Percentiles rank a stretch among this genome's conserved stretches.
phyloP scores from a whole-genome alignment of 2,329 filamentous ascomycete species.

The Chaetomiaceae sp. region DNA sequence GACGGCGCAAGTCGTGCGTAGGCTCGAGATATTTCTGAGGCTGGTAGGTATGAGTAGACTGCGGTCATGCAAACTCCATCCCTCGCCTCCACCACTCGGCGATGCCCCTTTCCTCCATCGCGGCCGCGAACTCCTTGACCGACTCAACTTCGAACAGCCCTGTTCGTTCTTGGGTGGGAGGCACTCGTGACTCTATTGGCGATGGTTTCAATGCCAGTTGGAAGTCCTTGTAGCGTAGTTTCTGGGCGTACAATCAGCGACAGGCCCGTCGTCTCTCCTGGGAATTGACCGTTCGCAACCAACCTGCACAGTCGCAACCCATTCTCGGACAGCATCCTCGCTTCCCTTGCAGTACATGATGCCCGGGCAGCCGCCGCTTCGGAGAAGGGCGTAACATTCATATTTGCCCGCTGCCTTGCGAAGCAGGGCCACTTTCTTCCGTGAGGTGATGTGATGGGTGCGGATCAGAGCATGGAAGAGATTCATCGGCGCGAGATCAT shows the following conservation, averaged over 20 bases:
- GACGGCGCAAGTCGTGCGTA: no score
- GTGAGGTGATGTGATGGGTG: constrained; percentile 75
- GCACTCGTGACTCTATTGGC: constrained; percentile 15
- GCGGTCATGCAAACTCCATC: constrained; percentile 50
- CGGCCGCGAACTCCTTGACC: constrained; percentile 56
- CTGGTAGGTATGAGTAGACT: neutral
- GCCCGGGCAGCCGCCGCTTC: constrained; percentile 62
- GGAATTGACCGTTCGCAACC: neutral
- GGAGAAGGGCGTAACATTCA: constrained; percentile 57
- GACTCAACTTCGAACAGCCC: constrained; percentile 53
- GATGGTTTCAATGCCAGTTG: constrained; percentile 53
- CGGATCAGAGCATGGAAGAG: constrained; percentile 56
- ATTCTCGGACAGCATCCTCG: constrained; percentile 51
- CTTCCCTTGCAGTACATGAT: constrained; percentile 70
- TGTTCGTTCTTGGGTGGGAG: neutral
- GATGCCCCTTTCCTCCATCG: constrained; percentile 56
- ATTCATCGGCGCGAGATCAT: constrained; percentile 7
- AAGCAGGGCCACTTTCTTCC: constrained; percentile 60
- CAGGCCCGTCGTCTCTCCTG: no score
- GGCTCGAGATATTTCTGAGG: no score
- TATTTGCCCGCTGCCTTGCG: constrained; percentile 57
- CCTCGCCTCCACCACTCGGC: constrained; percentile 60
- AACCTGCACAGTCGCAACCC: constrained; percentile 53
- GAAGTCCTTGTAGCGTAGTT: constrained; percentile 66
- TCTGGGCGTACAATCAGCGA: constrained; percentile 34